Base-by-base conservation (phyloP, 768 basidiomycete genomes). In the Baorangia bicolor region DNA sequence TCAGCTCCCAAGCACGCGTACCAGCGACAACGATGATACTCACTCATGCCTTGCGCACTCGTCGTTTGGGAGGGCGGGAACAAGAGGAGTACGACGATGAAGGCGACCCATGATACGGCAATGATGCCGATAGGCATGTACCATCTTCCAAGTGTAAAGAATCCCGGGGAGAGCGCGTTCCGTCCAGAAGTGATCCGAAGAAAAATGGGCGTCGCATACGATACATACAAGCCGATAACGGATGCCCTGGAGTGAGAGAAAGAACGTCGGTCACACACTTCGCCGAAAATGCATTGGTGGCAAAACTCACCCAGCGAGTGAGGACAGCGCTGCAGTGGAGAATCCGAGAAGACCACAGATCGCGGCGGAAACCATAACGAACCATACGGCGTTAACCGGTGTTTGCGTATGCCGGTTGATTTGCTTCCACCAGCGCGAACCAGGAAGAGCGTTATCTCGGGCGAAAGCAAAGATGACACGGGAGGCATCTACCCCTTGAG, bases 111-210 rank as follows among this genome's bases (percentile, higher is more conserved):
- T 30, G 81, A 67, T 30, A 86, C 82, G 13, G 87, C 85, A 44
- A 88, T 64, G 47, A 73, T 66, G 6, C 87, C 87, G 39, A 86
- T 70, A 4, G 84, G 85, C 31, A 78, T 69, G 49, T 78, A 79
- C 84, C 83, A 86, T 49, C 70, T 71, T 18, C 87, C 87, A 1
- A 89, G 75, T 39, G 71, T 69, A 69, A 89, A 89, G 23, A 80
- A 77, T 12, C 87, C 87, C 3, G 84, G 84, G 8, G 74, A 64
- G 11, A 89, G 68, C 63, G 75, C 82, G 43, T 81, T 61, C 44
- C 85, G 75, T 12, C 87, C 87, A 23, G 81, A 88, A 0, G 86
- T 88, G 58, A 89, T 84, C 34, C 87, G 79, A 31, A 88, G 76
- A 61, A 88, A 82, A 45, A 89, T 87, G 2, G 87, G 87, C 2